Percentiles rank a stretch among this genome's conserved stretches.
These are phyloP conservation scores for Boletus rubroflammeus DNA, from an alignment of 768 basidiomycete species.

Conservation along the genomic window DNA sequence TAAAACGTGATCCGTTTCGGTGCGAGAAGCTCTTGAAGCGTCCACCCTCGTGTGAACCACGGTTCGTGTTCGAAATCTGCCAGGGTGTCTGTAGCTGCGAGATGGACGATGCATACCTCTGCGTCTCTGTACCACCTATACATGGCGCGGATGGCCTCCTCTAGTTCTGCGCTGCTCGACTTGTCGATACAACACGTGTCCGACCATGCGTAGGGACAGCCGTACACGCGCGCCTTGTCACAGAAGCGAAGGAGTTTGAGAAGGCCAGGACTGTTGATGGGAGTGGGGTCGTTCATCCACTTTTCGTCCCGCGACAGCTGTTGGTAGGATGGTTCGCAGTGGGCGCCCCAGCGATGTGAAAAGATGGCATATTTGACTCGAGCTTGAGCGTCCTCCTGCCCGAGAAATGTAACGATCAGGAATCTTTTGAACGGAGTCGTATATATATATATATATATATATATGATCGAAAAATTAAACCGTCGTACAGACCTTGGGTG, in stretches of 20 bases:
- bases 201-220: slow-evolving; percentile 12
- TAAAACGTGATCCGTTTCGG: slow-evolving; percentile 5
- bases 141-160: slow-evolving; percentile 11
- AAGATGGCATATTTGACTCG: slow-evolving; percentile 13
- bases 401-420: background rate
- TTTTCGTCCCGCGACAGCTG: background rate
- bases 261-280: background rate
- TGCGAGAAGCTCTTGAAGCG: slow-evolving; percentile 11
- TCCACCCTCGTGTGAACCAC: slow-evolving; percentile 14
- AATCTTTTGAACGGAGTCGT: background rate
- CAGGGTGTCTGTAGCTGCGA: background rate
- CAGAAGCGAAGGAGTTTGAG: slow-evolving; percentile 5
- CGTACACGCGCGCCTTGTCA: slow-evolving; percentile 6
- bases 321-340: slow-evolving; percentile 6
- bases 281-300: background rate
- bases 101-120: slow-evolving; percentile 8
- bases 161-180: slow-evolving; percentile 13
- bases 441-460: background rate
- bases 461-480: background rate
- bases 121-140: slow-evolving; percentile 9
- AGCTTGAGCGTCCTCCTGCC: slow-evolving; percentile 2
- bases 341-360: slow-evolving; percentile 12
- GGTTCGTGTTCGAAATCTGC: slow-evolving; percentile 8
- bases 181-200: slow-evolving; percentile 15
- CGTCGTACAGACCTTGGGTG: slow-evolving; percentile 4